Evolutionary conservation across 805 yeast genomes (phyloP).

Genomic region (Pichia nakasei): DNA sequence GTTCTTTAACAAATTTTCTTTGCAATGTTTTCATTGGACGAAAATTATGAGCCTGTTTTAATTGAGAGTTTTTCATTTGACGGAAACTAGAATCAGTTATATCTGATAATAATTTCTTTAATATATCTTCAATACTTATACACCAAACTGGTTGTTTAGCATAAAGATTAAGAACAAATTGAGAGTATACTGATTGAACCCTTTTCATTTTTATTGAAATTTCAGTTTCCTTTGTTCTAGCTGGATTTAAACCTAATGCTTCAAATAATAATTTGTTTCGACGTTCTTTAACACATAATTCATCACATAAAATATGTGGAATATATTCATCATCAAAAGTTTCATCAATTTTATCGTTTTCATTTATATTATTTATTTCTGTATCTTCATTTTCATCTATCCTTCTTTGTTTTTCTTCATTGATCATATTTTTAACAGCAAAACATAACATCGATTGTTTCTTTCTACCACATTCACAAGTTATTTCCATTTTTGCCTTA

Average conservation of each 20-base stretch:
- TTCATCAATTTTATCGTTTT: not conserved
- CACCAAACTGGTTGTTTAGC: constrained; percentile 62
- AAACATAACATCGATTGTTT: constrained; percentile 43
- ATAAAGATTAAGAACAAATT: constrained; percentile 38
- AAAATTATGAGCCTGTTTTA: constrained; percentile 41
- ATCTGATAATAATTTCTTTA: constrained; percentile 33
- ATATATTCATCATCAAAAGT: not conserved
- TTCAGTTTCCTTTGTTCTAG: constrained; percentile 12
- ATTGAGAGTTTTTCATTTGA: constrained; percentile 1
- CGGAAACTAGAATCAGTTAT: constrained; percentile 4
- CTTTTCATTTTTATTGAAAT: constrained; percentile 16
- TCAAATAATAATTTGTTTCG: constrained; percentile 54
- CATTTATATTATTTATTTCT: too few species aligned
- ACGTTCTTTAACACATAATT: constrained; percentile 51
- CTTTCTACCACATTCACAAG: constrained; percentile 60
- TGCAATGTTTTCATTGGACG: constrained; percentile 67
- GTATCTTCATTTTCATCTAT: not conserved
- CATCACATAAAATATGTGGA: constrained; percentile 50
- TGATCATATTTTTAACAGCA: constrained; percentile 15
- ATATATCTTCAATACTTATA: constrained; percentile 44
- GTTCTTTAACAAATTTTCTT: constrained; percentile 59
- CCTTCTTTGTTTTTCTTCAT: not conserved
- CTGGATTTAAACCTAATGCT: constrained; percentile 39
- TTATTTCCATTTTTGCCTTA: constrained; percentile 36
- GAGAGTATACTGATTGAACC: constrained; percentile 34